Evolutionary conservation across 1,139 yeast species (phyloP).

Genomic region (Spencermartinsiella ligniputridi): DNA sequence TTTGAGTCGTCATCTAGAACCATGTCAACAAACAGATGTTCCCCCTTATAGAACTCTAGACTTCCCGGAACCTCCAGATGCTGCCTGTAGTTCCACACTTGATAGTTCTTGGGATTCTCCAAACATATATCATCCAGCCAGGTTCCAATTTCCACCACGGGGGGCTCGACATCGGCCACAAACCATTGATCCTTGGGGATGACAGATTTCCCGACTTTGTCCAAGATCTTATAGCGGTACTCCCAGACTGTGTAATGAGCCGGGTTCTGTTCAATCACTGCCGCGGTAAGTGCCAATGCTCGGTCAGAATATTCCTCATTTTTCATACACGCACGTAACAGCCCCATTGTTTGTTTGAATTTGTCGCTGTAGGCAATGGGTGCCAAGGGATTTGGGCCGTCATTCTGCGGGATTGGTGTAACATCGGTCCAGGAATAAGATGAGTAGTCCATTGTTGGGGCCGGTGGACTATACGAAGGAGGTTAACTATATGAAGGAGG

Average conservation of each 20-base stretch:
- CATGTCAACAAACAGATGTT: conserved; percentile 55
- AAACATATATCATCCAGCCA: conserved; percentile 80
- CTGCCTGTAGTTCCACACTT: conserved; percentile 91
- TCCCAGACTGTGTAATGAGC: conserved; percentile 93
- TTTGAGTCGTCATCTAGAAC: conserved; percentile 78
- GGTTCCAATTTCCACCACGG: conserved; percentile 34
- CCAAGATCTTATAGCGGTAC: conserved; percentile 60
- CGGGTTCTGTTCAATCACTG: conserved; percentile 64
- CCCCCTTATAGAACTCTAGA: conserved; percentile 42
- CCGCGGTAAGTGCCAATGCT: conserved; percentile 61
- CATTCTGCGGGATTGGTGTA: conserved; percentile 34
- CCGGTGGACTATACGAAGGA: background rate
- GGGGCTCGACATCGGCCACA: conserved; percentile 27
- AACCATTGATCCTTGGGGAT: conserved; percentile 20
- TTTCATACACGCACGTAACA: conserved; percentile 57
- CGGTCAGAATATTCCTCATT: conserved; percentile 62
- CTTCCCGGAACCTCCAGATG: conserved; percentile 19
- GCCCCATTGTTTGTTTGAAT: conserved; percentile 58
- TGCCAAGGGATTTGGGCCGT: conserved; percentile 50
- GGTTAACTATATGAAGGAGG: background rate
- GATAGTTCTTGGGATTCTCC: conserved; percentile 84
- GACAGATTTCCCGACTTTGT: conserved; percentile 34
- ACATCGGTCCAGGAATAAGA: conserved; percentile 34
- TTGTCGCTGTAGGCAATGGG: conserved; percentile 74
- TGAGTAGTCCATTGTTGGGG: conserved; percentile 1